phyloP scores from a whole-genome alignment of 2,329 filamentous ascomycete genomes.

The Penicillium decumbens region DNA sequence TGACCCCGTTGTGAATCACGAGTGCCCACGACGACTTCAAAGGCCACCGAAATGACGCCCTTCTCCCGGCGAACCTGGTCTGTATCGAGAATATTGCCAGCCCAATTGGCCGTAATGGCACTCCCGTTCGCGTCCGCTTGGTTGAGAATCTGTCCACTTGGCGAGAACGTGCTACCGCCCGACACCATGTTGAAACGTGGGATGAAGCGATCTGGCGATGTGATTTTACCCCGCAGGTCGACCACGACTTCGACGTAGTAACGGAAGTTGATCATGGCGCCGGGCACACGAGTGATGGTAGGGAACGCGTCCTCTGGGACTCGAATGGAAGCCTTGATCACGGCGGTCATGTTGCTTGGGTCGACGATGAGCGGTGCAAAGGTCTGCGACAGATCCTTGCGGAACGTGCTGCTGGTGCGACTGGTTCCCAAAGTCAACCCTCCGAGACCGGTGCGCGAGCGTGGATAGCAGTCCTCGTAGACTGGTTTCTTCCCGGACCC shows the following conservation, averaged over 20 bases:
- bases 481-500: slow-evolving; percentile 65
- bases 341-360: slow-evolving; percentile 69
- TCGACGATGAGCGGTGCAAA: slow-evolving; percentile 86
- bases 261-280: slow-evolving; percentile 90
- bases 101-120: slow-evolving; percentile 41
- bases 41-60: slow-evolving; percentile 79
- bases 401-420: slow-evolving; percentile 84
- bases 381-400: slow-evolving; percentile 87
- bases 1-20: slow-evolving; percentile 63
- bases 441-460: slow-evolving; percentile 78
- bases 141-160: slow-evolving; percentile 36
- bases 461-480: slow-evolving; percentile 80
- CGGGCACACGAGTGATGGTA: slow-evolving; percentile 82
- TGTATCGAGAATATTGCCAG: slow-evolving; percentile 74
- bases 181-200: slow-evolving; percentile 52
- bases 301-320: slow-evolving; percentile 89
- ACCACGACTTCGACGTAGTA: slow-evolving; percentile 92
- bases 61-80: slow-evolving; percentile 81
- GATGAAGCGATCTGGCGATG: slow-evolving; percentile 64
- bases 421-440: slow-evolving; percentile 82
- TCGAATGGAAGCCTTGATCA: slow-evolving; percentile 75
- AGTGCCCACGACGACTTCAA: slow-evolving; percentile 84
- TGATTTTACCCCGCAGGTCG: slow-evolving; percentile 82
- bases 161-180: slow-evolving; percentile 42
- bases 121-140: slow-evolving; percentile 31